Conservation (phyloP, 192 early-diverging fungal species). For the Chytriomyces confervae region DNA sequence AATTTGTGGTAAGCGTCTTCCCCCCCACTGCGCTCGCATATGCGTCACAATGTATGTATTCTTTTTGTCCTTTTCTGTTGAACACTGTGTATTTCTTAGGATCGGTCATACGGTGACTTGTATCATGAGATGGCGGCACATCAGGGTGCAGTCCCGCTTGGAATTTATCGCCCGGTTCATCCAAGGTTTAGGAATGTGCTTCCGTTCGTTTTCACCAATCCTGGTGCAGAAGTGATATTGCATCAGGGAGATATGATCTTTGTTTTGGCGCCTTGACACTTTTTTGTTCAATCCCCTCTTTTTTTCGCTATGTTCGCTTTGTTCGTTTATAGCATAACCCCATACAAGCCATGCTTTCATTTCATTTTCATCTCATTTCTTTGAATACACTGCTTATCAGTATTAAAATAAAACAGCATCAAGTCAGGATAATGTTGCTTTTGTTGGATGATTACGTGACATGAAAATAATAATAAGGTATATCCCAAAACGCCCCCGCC, state of each 20-base stretch:
- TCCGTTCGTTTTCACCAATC: conserved; percentile 76
- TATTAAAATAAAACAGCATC: neutral
- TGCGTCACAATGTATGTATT: neutral
- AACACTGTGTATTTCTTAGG: conserved; percentile 12
- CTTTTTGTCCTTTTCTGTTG: neutral
- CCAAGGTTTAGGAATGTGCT: conserved; percentile 56
- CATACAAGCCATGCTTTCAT: neutral
- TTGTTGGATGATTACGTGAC: too few relatives aligned
- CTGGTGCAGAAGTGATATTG: conserved; percentile 61
- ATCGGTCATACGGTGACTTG: conserved; percentile 55
- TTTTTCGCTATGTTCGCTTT: neutral
- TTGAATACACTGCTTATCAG: neutral
- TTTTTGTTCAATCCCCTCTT: neutral
- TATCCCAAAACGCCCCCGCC: too few relatives aligned
- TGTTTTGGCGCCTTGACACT: conserved; percentile 41
- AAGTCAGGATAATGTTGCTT: neutral
- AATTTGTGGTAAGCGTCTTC: conserved; percentile 43
- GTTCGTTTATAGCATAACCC: neutral
- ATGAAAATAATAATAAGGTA: too few relatives aligned
- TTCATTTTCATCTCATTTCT: neutral
- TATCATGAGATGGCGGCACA: conserved; percentile 57
- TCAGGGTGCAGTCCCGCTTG: conserved; percentile 63
- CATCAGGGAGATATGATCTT: conserved; percentile 65
- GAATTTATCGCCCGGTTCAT: conserved; percentile 41
- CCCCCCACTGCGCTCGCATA: neutral